A percentile compares a stretch with the other conserved stretches of the same genome.
These are phyloP conservation scores for Cyclocybe cylindracea DNA, from an alignment of 768 basidiomycete species.

Conservation along the genomic window DNA sequence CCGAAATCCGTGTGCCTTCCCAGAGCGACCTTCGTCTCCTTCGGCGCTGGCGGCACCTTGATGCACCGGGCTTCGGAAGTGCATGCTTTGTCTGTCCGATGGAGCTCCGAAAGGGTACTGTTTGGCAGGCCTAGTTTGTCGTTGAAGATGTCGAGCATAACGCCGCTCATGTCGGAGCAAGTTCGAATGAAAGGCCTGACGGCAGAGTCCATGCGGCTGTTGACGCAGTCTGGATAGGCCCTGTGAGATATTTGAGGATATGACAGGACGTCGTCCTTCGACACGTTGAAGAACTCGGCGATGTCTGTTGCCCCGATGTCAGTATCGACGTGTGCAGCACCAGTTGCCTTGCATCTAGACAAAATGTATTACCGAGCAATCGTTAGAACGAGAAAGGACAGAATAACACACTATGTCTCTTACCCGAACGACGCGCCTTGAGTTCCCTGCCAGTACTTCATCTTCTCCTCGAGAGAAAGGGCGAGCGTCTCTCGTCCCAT, in stretches of 20 bases:
- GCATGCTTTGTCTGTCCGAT: conserved; percentile 43
- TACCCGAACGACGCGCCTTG: conserved; percentile 37
- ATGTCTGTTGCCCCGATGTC: conserved; percentile 49
- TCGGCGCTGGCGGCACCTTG: conserved; percentile 40
- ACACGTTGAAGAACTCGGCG: conserved; percentile 61
- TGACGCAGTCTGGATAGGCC: conserved; percentile 54
- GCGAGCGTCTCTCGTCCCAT: conserved; percentile 51
- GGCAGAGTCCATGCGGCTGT: conserved; percentile 44
- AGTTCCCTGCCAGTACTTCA: conserved; percentile 55
- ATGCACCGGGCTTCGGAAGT: conserved; percentile 57
- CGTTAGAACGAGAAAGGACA: conserved; percentile 10
- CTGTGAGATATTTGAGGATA: conserved; percentile 52
- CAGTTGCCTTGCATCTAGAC: conserved; percentile 53
- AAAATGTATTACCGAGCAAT: neutral
- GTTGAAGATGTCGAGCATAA: conserved; percentile 53
- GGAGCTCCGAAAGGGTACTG: conserved; percentile 44
- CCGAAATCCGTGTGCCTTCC: conserved; percentile 74
- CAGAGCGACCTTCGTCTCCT: conserved; percentile 31
- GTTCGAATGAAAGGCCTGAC: conserved; percentile 53
- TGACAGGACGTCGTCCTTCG: conserved; percentile 64
- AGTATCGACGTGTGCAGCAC: conserved; percentile 58
- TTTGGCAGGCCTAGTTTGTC: conserved; percentile 49
- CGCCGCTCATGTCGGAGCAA: conserved; percentile 52
- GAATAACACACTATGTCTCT: conserved; percentile 1
- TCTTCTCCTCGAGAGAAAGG: conserved; percentile 52